A percentile compares a stretch with the other conserved stretches of the same genome.
Conservation (phyloP, 805 yeast genomes). For the Candida qinlingensis region DNA sequence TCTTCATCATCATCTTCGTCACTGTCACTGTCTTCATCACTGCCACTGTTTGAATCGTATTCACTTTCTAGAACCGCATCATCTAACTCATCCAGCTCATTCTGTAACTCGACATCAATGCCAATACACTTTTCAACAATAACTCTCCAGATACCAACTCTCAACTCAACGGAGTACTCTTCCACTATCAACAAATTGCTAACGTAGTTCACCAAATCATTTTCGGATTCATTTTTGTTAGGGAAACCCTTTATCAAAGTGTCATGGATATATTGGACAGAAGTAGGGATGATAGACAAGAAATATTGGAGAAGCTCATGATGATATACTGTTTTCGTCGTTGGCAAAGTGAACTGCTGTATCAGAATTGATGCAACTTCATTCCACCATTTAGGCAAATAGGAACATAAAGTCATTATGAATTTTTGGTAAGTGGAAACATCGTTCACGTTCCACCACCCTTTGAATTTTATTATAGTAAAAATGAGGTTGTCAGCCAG, state of each 20-base stretch:
- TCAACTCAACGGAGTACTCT: constrained; percentile 71
- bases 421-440: constrained; percentile 61
- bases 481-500: constrained; percentile 48
- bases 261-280: constrained; percentile 57
- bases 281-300: constrained; percentile 74
- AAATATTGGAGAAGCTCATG: constrained; percentile 65
- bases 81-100: constrained; percentile 79
- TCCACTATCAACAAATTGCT: constrained; percentile 54
- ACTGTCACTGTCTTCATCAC: constrained; percentile 27
- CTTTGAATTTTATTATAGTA: constrained; percentile 52
- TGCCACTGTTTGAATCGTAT: constrained; percentile 19
- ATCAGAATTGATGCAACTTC: constrained; percentile 74
- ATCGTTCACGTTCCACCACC: constrained; percentile 54
- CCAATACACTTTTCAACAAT: constrained; percentile 76
- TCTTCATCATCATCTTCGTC: constrained; percentile 24
- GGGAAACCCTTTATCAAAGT: constrained; percentile 65
- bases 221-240: constrained; percentile 61
- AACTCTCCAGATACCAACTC: constrained; percentile 71
- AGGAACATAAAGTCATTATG: constrained; percentile 71
- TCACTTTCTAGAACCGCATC: constrained; percentile 20
- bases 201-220: constrained; percentile 56
- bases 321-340: constrained; percentile 37
- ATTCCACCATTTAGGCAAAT: constrained; percentile 85
- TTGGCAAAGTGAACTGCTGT: constrained; percentile 44
- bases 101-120: constrained; percentile 87